A percentile compares a stretch with the other conserved stretches of the same genome.
Conservation (phyloP, 768 basidiomycete species). For the Butyriboletus loyo region DNA sequence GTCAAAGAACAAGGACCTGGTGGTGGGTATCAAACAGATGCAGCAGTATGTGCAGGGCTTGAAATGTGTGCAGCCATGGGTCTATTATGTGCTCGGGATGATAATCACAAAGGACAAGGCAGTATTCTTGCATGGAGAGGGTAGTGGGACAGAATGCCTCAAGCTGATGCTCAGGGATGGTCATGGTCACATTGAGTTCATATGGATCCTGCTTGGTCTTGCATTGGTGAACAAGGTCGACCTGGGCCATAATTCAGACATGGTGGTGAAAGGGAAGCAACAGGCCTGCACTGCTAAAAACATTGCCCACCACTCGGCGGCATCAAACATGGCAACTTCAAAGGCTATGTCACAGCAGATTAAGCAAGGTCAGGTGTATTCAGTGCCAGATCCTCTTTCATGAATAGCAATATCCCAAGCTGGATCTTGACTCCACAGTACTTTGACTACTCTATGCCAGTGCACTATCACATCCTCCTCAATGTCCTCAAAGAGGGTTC, state of each 20-base stretch:
- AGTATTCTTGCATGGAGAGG: conserved; percentile 7
- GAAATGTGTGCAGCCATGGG: conserved; percentile 4
- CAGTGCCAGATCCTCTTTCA: background rate
- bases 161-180: conserved; percentile 1
- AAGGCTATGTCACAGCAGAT: no score
- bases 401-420: background rate
- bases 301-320: background rate
- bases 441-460: background rate
- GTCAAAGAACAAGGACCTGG: conserved; percentile 1
- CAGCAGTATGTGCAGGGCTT: conserved; percentile 2
- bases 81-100: conserved; percentile 4
- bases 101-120: background rate
- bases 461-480: background rate
- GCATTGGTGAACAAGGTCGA: background rate
- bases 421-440: background rate
- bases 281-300: background rate
- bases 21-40: background rate
- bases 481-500: background rate
- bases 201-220: conserved; percentile 11
- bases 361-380: background rate
- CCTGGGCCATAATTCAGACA: conserved; percentile 3
- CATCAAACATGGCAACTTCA: background rate
- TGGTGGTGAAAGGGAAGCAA: background rate
- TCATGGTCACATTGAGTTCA: conserved; percentile 9
- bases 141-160: conserved; percentile 9